Conservation (phyloP, 805 yeast species). For the Candida awuae region DNA sequence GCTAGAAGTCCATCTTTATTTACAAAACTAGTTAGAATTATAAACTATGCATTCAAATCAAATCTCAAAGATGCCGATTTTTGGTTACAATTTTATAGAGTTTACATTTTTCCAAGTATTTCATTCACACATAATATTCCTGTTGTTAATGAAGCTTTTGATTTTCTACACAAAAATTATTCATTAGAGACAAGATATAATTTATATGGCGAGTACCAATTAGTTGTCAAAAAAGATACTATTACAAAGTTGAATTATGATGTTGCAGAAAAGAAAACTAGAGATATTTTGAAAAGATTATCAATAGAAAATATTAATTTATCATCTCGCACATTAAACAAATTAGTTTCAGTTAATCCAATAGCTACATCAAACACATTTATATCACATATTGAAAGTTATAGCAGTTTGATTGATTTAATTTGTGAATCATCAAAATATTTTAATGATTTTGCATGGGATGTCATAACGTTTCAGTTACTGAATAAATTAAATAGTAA, state of each 20-base stretch:
- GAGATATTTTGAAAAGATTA: constrained; percentile 67
- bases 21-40: constrained; percentile 56
- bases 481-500: constrained; percentile 62
- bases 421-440: constrained; percentile 72
- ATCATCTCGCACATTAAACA: constrained; percentile 67
- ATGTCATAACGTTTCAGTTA: constrained; percentile 66
- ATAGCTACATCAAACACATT: constrained; percentile 64
- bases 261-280: constrained; percentile 71
- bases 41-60: constrained; percentile 16
- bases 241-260: constrained; percentile 49
- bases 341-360: constrained; percentile 69
- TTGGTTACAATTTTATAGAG: constrained; percentile 60
- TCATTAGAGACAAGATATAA: constrained; percentile 61
- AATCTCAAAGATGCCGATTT: constrained; percentile 11
- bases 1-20: constrained; percentile 42
- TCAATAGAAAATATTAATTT: constrained; percentile 70
- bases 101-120: constrained; percentile 58
- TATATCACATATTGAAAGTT: constrained; percentile 80
- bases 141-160: constrained; percentile 51
- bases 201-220: constrained; percentile 71
- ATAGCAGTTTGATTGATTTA: constrained; percentile 73
- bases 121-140: constrained; percentile 49
- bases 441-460: constrained; percentile 78
- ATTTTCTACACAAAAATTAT: constrained; percentile 40
- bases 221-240: constrained; percentile 47